Evolutionary conservation across 2,329 filamentous ascomycete species (phyloP).

Genomic region (Neoascochyta sp.): DNA sequence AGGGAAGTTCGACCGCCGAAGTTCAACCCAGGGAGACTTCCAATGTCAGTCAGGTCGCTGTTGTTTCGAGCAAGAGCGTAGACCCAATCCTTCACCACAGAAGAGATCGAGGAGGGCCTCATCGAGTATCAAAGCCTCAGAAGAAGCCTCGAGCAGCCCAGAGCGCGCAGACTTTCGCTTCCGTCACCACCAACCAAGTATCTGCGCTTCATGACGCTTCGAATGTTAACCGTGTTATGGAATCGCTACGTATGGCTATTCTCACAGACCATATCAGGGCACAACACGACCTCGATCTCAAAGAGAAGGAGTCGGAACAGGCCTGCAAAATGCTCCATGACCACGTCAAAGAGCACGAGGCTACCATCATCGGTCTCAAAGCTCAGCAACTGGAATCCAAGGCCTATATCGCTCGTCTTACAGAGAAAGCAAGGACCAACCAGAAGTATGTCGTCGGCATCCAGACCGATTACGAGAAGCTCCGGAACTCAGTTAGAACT

Average conservation of each 20-base stretch:
- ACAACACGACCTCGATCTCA: no score
- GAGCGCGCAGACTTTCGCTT: not conserved
- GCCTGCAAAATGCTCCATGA: constrained; percentile 9
- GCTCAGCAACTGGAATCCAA: constrained; percentile 4
- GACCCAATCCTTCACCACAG: constrained; percentile 1
- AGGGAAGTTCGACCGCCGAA: no score
- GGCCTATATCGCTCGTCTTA: constrained; percentile 5
- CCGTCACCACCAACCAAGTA: not conserved
- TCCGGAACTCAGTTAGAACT: constrained; percentile 9
- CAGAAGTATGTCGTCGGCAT: constrained; percentile 28
- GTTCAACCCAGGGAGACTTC: no score
- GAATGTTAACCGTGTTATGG: constrained; percentile 6
- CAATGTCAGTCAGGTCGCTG: no score
- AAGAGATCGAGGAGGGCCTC: not conserved
- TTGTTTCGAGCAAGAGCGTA: no score
- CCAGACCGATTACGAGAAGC: constrained; percentile 24
- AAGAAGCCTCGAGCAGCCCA: constrained; percentile 4
- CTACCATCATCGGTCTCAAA: constrained; percentile 10
- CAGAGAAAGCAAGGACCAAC: constrained; percentile 14
- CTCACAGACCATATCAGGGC: constrained; percentile 9
- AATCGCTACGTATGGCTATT: constrained; percentile 8
- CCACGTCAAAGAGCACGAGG: constrained; percentile 5
- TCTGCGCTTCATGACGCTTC: no score
- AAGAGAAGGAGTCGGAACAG: constrained; percentile 7
- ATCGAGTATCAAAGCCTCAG: constrained; percentile 10